phyloP scores from a whole-genome alignment of 2,329 filamentous ascomycete species.

The Xylariales sp. region DNA sequence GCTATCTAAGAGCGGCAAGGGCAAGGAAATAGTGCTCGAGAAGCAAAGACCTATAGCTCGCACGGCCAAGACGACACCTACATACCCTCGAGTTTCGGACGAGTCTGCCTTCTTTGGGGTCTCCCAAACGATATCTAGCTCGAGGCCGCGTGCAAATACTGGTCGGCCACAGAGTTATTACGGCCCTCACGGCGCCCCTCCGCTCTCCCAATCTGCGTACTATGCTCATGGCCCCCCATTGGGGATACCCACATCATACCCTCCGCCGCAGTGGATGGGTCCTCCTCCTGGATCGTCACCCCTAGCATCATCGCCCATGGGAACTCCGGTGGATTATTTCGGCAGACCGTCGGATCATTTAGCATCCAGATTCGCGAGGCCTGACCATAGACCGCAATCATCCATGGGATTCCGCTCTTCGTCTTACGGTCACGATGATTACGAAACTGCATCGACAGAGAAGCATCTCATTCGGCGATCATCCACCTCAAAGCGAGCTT shows the following conservation, averaged over 20 bases:
- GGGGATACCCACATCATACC: conserved; percentile 21
- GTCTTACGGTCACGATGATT: conserved; percentile 34
- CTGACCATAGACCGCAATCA: conserved; percentile 26
- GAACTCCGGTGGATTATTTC: conserved; percentile 8
- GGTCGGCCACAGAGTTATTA: conserved; percentile 34
- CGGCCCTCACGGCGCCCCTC: conserved; percentile 26
- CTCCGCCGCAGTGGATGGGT: conserved; percentile 16
- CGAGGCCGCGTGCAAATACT: conserved; percentile 33
- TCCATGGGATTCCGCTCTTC: conserved; percentile 34
- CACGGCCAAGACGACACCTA: conserved; percentile 31
- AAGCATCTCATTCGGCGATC: conserved; percentile 32
- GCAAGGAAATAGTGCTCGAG: conserved; percentile 5
- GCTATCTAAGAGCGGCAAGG: conserved; percentile 13
- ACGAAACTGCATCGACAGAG: conserved; percentile 32
- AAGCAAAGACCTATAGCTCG: conserved; percentile 26
- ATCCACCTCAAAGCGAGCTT: conserved; percentile 32
- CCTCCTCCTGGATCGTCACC: neutral
- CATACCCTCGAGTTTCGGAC: conserved; percentile 26
- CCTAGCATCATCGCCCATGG: conserved; percentile 1
- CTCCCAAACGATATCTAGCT: conserved; percentile 22
- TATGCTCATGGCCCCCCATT: conserved; percentile 22
- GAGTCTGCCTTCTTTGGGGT: conserved; percentile 36
- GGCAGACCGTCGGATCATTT: conserved; percentile 6
- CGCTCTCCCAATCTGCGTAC: conserved; percentile 29
- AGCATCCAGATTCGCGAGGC: conserved; percentile 20